These are phyloP conservation scores for Sugiyamaella xylanicola DNA, from an alignment of 1,139 yeast genomes.

Conservation along the genomic window DNA sequence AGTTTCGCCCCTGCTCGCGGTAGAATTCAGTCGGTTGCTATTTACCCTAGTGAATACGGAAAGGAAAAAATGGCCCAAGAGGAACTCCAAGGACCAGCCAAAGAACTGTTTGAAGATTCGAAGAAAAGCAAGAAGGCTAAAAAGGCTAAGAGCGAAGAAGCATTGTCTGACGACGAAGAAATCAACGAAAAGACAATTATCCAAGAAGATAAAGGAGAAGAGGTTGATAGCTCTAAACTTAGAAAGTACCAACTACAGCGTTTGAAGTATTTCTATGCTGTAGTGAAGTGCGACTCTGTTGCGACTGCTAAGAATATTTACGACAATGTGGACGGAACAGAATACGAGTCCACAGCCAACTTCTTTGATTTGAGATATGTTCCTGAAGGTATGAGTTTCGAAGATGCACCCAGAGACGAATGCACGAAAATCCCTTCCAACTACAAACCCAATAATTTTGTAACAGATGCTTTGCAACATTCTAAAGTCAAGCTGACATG, in stretches of 20 bases:
- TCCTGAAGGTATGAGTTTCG: conserved; percentile 89
- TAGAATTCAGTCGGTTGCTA: conserved; percentile 63
- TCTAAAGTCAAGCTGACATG: conserved; percentile 92
- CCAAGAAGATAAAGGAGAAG: conserved; percentile 50
- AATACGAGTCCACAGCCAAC: conserved; percentile 94
- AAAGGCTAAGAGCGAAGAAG: conserved; percentile 13
- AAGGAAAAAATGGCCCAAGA: conserved; percentile 90
- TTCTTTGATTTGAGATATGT: conserved; percentile 88
- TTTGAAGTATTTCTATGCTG: conserved; percentile 91
- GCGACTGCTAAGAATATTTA: conserved; percentile 75
- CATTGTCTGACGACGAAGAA: conserved; percentile 29
- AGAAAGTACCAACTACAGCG: conserved; percentile 75
- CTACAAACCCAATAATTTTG: conserved; percentile 81
- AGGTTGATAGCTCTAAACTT: conserved; percentile 47
- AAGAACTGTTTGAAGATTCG: conserved; percentile 64
- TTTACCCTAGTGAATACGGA: conserved; percentile 94
- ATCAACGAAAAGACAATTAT: conserved; percentile 37
- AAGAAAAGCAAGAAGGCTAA: conserved; percentile 43
- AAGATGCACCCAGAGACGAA: conserved; percentile 66
- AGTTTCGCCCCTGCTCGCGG: conserved; percentile 86
- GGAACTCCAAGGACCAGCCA: conserved; percentile 91
- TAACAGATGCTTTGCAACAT: conserved; percentile 91
- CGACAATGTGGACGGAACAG: conserved; percentile 89
- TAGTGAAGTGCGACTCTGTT: conserved; percentile 80
- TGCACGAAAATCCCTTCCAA: conserved; percentile 73